Conservation (phyloP, 2,329 filamentous ascomycete species). For the Amphichorda felina region DNA sequence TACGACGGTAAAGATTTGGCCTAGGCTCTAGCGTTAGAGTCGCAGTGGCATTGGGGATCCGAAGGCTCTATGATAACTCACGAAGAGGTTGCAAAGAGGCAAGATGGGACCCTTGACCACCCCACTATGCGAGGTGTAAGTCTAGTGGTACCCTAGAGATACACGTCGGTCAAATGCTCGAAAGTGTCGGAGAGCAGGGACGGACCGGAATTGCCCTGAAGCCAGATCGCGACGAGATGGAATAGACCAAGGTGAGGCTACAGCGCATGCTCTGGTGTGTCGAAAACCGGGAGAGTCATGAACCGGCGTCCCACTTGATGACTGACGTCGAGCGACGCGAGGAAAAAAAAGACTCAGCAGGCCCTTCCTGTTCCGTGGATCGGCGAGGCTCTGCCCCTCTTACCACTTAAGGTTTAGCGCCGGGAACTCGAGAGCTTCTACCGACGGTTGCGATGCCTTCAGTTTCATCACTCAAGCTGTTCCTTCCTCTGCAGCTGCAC, state of each 20-base stretch:
- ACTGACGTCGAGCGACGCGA: neutral
- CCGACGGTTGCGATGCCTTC: too few relatives aligned
- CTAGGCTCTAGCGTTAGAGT: neutral
- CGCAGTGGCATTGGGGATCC: neutral
- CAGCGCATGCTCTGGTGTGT: neutral
- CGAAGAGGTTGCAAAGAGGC: neutral
- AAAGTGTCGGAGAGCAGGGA: neutral
- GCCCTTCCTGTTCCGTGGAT: neutral
- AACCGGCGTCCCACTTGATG: neutral
- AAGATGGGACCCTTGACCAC: neutral
- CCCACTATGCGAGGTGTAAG: conserved; percentile 1
- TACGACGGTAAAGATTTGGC: neutral
- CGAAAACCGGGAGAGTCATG: neutral
- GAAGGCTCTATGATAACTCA: neutral
- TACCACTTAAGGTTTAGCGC: neutral
- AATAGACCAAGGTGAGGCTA: neutral
- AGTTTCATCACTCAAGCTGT: neutral
- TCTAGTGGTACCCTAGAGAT: neutral
- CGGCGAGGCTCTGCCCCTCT: neutral
- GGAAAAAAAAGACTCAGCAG: neutral
- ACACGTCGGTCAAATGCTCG: neutral
- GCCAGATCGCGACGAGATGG: neutral
- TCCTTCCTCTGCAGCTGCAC: too few relatives aligned
- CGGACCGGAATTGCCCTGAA: neutral
- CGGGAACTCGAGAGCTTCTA: too few relatives aligned